Evolutionary conservation across 768 basidiomycete species (phyloP), one percentile per base, ranked within the genome.

Genomic region (Grammothele lineata): DNA sequence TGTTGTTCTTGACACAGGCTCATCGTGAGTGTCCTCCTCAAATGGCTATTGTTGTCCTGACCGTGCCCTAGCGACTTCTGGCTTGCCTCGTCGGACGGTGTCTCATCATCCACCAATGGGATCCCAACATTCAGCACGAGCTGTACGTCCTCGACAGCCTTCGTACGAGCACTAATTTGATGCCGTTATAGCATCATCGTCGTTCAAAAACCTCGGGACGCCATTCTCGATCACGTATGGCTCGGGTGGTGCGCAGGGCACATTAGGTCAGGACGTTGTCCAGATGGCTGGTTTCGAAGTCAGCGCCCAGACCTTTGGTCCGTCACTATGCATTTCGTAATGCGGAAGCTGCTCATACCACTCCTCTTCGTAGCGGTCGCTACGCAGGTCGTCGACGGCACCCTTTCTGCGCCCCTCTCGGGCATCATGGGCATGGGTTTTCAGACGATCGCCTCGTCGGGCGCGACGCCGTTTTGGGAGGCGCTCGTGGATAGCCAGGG

Each of bases 201-300:
- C 81, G 0, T 91, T 83, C 62, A 64, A 65, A 8, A 79, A 84
- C 43, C 57, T 71, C 3, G 72, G 76, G 17, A 63, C 70, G 0
- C 27, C 72, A 0, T 95, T 97, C 64, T 58, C 63, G 15, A 85
- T 95, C 46, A 73, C 75, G 5, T 97, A 96, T 54, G 93, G 92
- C 19, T 85, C 81, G 36, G 96, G 94, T 5, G 66, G 72, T 40
- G 95, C 86, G 0, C 61, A 68, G 1, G 96, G 96, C 0, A 57
- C 65, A 4, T 77, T 96, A 8, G 90, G 72, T 3, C 53, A 70
- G 32, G 96, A 98, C 55, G 71, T 75, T 8, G 81, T 98, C 9
- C 80, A 89, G 60, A 86, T 97, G 80, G 94, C 85, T 0, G 94
- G 92, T 2, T 95, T 94, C 64, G 76, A 78, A 18, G 86, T 97